phyloP scores from a whole-genome alignment of 805 yeast genomes.

The Lachancea cidri region DNA sequence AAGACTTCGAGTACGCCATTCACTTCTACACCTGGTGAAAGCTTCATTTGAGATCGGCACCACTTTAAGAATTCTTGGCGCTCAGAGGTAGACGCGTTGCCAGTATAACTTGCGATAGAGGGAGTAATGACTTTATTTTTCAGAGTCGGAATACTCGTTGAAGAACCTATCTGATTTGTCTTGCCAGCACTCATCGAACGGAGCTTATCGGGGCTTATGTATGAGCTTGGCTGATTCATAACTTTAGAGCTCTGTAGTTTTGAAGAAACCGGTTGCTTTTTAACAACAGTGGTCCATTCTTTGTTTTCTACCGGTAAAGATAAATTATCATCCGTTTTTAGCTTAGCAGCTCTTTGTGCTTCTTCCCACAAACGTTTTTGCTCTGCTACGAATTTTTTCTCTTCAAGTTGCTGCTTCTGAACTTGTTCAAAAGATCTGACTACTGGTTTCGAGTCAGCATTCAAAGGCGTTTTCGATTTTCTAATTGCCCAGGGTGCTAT shows the following conservation, averaged over 20 bases:
- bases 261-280: conserved; percentile 23
- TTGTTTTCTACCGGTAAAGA: conserved; percentile 13
- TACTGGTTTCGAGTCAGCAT: conserved; percentile 1
- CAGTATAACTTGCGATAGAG: conserved; percentile 19
- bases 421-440: conserved; percentile 9
- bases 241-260: conserved; percentile 16
- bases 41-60: conserved; percentile 62
- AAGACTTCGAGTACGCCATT: conserved; percentile 78
- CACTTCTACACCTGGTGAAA: conserved; percentile 69
- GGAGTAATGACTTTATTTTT: conserved; percentile 20
- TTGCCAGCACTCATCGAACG: conserved; percentile 27
- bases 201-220: conserved; percentile 32
- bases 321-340: conserved; percentile 45
- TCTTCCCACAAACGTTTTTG: conserved; percentile 40
- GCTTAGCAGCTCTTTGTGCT: conserved; percentile 63
- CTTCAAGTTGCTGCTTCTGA: conserved; percentile 17
- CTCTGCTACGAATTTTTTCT: conserved; percentile 28
- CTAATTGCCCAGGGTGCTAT: conserved; percentile 28
- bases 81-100: conserved; percentile 35
- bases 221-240: conserved; percentile 15
- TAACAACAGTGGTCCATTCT: conserved; percentile 31
- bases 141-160: conserved; percentile 26
- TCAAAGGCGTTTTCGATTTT: conserved; percentile 7
- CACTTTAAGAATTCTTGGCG: conserved; percentile 64
- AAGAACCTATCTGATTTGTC: conserved; percentile 24